These are phyloP conservation scores for Phytopythium mirpurense DNA, from an alignment of 352 stramenopile genomes.

Conservation along the genomic window DNA sequence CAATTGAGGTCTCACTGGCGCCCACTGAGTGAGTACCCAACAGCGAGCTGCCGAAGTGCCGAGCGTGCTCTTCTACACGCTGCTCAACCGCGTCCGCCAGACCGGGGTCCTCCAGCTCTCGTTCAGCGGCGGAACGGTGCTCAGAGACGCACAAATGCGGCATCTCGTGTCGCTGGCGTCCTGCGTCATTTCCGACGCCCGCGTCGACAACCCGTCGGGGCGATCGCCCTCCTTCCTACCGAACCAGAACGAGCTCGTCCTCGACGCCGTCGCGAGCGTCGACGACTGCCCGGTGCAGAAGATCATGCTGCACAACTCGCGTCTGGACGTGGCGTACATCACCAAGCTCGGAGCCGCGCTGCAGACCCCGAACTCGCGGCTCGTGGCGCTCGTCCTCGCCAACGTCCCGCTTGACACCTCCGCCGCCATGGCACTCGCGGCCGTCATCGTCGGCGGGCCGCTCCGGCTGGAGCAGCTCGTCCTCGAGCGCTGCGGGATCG, in stretches of 20 bases:
- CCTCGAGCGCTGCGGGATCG: conserved; percentile 54
- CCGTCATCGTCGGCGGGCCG: conserved; percentile 35
- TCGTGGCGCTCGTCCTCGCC: conserved; percentile 58
- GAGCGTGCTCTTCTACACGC: conserved; percentile 63
- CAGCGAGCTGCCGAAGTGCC: conserved; percentile 47
- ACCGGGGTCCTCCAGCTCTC: conserved; percentile 62
- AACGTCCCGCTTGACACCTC: conserved; percentile 35
- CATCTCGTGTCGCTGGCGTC: conserved; percentile 53
- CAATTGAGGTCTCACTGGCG: too few species aligned
- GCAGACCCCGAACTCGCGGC: conserved; percentile 11
- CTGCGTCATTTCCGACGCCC: conserved; percentile 54
- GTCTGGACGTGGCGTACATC: conserved; percentile 26
- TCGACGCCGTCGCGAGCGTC: conserved; percentile 35
- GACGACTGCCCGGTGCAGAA: conserved; percentile 36
- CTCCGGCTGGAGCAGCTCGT: conserved; percentile 65
- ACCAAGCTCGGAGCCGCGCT: conserved; percentile 29
- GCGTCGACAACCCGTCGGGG: conserved; percentile 6
- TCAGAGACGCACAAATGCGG: conserved; percentile 38
- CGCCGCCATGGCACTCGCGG: conserved; percentile 40
- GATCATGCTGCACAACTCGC: conserved; percentile 68
- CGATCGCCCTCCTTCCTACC: conserved; percentile 1
- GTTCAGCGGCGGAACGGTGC: conserved; percentile 31
- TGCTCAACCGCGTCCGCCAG: conserved; percentile 64
- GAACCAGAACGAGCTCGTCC: conserved; percentile 43
- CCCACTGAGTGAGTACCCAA: too few species aligned